Evolutionary conservation across 305 asterid species (phyloP), one percentile per base, ranked within the genome.

Genomic region (Andrographis paniculata): DNA sequence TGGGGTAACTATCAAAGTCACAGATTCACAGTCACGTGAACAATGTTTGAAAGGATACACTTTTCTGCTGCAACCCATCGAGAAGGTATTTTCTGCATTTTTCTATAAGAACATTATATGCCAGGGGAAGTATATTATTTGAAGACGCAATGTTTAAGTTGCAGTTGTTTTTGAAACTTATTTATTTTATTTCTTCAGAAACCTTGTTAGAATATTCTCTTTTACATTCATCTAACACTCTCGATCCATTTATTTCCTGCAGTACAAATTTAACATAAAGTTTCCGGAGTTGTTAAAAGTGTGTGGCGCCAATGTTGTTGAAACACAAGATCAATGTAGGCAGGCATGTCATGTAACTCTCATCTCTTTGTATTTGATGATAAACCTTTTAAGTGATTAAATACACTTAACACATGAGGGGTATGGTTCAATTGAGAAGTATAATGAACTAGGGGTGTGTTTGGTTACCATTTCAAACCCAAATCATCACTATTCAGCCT

Each of bases 241-340:
- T 9, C 22, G 3, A 22, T 50, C 21, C 39, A 23, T 53, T 64
- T 42, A 47, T 42, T 36, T 45, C 48, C 64, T 42, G 52, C 82
- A 88, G 96, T 86, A 91, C 64, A 83, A 75, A 65, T 75, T 71
- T 61, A 73, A 74, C 72, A 87, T 76, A 59, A 80, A 70, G 77
- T 74, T 91, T 70, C 77, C 55, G 62, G 40, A 72, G 58, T 67
- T 91, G 35, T 68, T 86, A 73, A 84, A 91, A 54, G 72, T 71
- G 14, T 76, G 83, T 17, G 85, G 96, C 58, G 95, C 82, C 52
- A 67, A 65, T 56, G 79, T 77, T 67, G 74, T 73, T 20, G 85
- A 78, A 72, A 63, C 45, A 59, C 65, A 58, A 40, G 78, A 71
- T 39, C 24, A 66, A 28, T 61, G 59, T 69, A 70, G 73, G 75